Base-by-base conservation (phyloP, 352 stramenopile species). In the Phytopythium vexans region DNA sequence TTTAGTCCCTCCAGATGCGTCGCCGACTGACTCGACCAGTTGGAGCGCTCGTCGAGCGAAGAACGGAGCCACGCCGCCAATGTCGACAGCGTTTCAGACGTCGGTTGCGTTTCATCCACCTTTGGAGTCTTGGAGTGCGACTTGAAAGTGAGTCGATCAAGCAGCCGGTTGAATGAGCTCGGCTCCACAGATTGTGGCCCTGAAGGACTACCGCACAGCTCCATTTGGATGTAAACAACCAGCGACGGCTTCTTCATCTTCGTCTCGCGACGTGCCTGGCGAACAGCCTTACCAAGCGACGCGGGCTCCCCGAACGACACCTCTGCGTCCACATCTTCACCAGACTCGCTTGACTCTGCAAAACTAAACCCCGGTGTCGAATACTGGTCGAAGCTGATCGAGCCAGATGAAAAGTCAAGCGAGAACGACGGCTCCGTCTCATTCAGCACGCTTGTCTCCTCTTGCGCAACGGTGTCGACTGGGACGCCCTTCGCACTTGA, bases 151-250 rank as follows among this genome's bases (percentile, higher is more conserved):
- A 82, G 49, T 15, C 76, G 60, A 31, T 79, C 54, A 12, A 86
- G 31, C 41, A 85, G 66, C 32, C 58, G 58, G 68, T 86, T 54
- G 53, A 84, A 65, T 46, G 80, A 58, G 31, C 11, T 75, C 59
- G 5, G 68, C 65, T 41, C 53, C 41, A 44, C 49, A 16, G 40
- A 7, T 56, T 16, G 46, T 49, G 52, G 41, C 51, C 45, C 21
- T 4, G 32, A 56, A 10, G 50, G 51, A 8, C 64, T 70, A 7
- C 79, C 72, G 45, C 74, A 89, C 15, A 88, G 31, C 52, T 88
- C 78, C 77, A 91, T 90, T 56, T 93, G 82, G 47, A 93, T 93
- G 54, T 86, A 93, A 40, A 91, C 44, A 11, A 77, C 76, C 46
- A 87, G 58, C 47, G 79, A 68, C 0, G 72, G 63, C 36, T 67